phyloP scores from a whole-genome alignment of 2,329 filamentous ascomycete genomes.

The Xylariaceae sp. region DNA sequence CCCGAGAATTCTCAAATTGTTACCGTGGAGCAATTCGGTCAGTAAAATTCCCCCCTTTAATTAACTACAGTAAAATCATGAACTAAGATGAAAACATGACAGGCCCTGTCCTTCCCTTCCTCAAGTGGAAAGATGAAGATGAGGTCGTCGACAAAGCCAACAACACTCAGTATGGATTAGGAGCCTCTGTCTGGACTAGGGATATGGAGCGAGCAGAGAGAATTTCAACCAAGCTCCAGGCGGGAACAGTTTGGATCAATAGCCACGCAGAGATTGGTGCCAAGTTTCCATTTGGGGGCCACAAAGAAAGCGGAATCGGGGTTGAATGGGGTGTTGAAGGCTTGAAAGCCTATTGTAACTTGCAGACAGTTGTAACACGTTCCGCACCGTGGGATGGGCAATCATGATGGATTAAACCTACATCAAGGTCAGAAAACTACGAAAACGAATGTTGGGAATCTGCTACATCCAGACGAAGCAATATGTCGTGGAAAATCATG shows the following conservation, averaged over 20 bases:
- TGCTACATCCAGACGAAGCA: too few relatives aligned
- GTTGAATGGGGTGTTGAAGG: slow-evolving; percentile 42
- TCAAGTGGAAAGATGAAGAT: slow-evolving; percentile 39
- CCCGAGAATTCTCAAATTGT: slow-evolving; percentile 20
- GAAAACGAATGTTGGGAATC: too few relatives aligned
- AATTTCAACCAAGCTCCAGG: slow-evolving; percentile 44
- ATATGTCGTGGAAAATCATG: too few relatives aligned
- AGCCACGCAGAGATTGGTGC: slow-evolving; percentile 36
- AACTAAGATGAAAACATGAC: neutral
- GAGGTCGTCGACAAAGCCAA: slow-evolving; percentile 45
- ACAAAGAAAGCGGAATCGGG: slow-evolving; percentile 49
- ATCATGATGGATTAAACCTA: too few relatives aligned
- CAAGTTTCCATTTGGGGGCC: slow-evolving; percentile 43
- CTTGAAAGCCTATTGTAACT: slow-evolving; percentile 32
- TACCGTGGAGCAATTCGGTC: slow-evolving; percentile 21
- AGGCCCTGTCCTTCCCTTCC: slow-evolving; percentile 38
- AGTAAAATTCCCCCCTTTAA: neutral
- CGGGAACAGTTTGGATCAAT: slow-evolving; percentile 52
- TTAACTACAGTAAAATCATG: neutral
- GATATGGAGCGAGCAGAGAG: slow-evolving; percentile 43
- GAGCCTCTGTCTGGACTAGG: slow-evolving; percentile 48
- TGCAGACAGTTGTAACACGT: slow-evolving; percentile 21
- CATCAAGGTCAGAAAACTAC: too few relatives aligned
- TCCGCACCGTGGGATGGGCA: too few relatives aligned
- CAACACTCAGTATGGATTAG: slow-evolving; percentile 46